Base-by-base conservation (phyloP, 805 yeast genomes). In the Hanseniaspora singularis region DNA sequence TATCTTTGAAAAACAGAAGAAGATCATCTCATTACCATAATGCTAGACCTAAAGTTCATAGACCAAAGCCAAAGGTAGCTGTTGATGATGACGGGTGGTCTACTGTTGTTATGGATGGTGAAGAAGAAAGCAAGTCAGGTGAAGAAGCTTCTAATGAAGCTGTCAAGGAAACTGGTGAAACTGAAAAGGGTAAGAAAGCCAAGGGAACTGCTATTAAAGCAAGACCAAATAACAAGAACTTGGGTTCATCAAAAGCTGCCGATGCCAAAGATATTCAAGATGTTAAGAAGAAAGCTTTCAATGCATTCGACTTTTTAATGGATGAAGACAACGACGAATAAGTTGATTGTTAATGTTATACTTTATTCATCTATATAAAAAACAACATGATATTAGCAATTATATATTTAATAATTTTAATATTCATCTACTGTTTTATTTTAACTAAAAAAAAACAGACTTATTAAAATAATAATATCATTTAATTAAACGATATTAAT, bases 11-110 rank as follows among this genome's bases (percentile, higher is more conserved):
- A 54, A 65, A 70, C 63, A 67, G 67, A 60, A 73, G 87, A 67
- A 76, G 86, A 69, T 73, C 76, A 52, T 78, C 85, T 12, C 66
- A 68, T 27, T 67, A 64, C 50, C 58, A 55, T 42, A 67, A 64
- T 40, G 55, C 57, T 16, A 68, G 68, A 61, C 81, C 81, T 46
- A 70, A 69, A 55, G 70, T 79, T 57, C 72, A 79, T 58, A 77
- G 73, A 58, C 72, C 73, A 64, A 68, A 67, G 54, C 71, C 69
- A 51, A 65, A 64, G 52, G 68, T 67, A 30, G 67, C 71, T 16
- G 60, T 79, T 30, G 94, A 82, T 58, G 81, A 78, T 49, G 89
- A 83, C 52, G 94, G 94, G 38, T 83, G 92, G 89, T 81, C 81
- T 49, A 79, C 89, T 19, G 69, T 73, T 50, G 76, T 76, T 54